Base-by-base conservation (phyloP, 139 green algal species). In the Mesotaenium endlicherianum region DNA sequence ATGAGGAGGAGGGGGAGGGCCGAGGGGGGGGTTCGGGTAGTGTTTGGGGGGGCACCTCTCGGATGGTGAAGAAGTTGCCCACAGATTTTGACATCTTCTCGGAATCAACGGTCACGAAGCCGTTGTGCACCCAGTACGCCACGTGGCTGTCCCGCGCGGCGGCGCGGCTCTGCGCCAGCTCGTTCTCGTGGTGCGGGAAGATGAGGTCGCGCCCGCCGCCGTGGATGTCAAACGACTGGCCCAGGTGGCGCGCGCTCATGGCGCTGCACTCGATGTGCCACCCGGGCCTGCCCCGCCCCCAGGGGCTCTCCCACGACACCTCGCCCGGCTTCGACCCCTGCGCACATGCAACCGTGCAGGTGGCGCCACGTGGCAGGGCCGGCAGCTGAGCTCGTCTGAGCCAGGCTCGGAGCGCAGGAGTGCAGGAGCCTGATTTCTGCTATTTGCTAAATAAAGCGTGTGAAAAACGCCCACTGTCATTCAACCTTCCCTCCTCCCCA, bases 11-110 rank as follows among this genome's bases (percentile, higher is more conserved):
- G 16, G 16, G 68, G 39, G 68, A n/a, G 68, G 16, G 16, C 30
- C 6, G 68, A 76, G 68, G 14, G 11, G 14, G 42, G n/a, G n/a
- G n/a, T n/a, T n/a, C n/a, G n/a, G n/a, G n/a, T n/a, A n/a, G n/a
- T n/a, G n/a, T n/a, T n/a, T n/a, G n/a, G n/a, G 47, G 11, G 44
- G 5, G 20, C 26, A 97, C 93, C 44, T 98, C 89, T 41, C 95
- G 80, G 75, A 99, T 99, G 43, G 95, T 99, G 91, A 98, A 98
- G 88, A 99, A 99, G 91, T 99, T 99, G 47, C 96, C 96, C 6
- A 99, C 80, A 1, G 86, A 94, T 92, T 99, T 99, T 70, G 87
- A 94, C 96, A 99, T 99, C 91, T 99, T 99, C 87, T 98, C 95
- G 72, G 88, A 92, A 84, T 98, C 93, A 42, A 99, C 92, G 74